A percentile compares a stretch with the other conserved stretches of the same genome.
Conservation (phyloP, 306 rosid species). For the Cicer yamashitae region DNA sequence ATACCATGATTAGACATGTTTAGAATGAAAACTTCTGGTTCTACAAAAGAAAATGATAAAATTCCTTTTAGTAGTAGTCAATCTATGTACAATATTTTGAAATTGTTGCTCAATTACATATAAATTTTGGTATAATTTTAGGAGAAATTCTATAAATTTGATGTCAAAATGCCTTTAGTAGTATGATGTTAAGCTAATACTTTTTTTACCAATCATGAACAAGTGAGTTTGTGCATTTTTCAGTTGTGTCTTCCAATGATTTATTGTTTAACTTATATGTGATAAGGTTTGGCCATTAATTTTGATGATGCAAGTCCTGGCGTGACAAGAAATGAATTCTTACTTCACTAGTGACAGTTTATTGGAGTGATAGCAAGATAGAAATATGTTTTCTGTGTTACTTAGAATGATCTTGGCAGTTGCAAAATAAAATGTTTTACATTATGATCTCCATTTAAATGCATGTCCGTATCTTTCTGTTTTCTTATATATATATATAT, state of each 20-base stretch:
- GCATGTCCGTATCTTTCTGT: neutral
- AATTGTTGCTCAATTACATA: neutral
- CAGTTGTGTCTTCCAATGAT: neutral
- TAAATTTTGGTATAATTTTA: neutral
- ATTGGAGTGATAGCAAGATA: conserved; percentile 9
- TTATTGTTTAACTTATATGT: conserved; percentile 13
- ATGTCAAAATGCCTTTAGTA: neutral
- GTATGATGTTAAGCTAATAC: neutral
- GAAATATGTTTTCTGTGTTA: neutral
- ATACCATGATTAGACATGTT: neutral
- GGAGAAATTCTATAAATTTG: neutral
- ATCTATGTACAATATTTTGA: conserved; percentile 1
- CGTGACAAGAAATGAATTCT: neutral
- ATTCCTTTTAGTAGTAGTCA: conserved; percentile 9
- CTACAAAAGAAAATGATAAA: neutral
- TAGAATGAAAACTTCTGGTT: conserved; percentile 1
- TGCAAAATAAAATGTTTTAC: conserved; percentile 24
- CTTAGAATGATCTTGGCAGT: conserved; percentile 8
- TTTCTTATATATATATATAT: neutral
- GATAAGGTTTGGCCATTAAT: conserved; percentile 9
- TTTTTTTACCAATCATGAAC: conserved; percentile 19
- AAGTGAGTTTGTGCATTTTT: neutral
- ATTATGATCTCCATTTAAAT: neutral
- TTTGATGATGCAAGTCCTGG: conserved; percentile 24
- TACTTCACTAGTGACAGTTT: conserved; percentile 27